These are phyloP conservation scores for Neophaeococcomyces aloes DNA, from an alignment of 2,329 filamentous ascomycete species.

Conservation along the genomic window DNA sequence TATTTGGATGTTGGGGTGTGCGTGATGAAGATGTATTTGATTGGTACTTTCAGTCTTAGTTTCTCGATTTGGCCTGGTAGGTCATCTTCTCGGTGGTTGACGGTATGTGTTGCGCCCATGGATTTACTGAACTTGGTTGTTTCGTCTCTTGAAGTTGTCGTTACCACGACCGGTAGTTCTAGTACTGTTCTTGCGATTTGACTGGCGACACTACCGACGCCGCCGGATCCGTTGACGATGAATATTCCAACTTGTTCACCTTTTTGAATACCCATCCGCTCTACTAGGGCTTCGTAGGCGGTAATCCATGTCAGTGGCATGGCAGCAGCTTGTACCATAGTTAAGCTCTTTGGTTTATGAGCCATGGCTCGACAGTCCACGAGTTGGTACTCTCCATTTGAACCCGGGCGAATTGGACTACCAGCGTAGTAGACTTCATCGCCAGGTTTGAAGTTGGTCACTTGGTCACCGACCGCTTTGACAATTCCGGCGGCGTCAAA, in stretches of 20 bases:
- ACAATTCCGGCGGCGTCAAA: conserved; percentile 26
- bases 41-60: neutral
- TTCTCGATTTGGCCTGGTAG: neutral
- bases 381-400: conserved; percentile 34
- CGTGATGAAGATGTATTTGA: conserved; percentile 35
- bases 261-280: conserved; percentile 32
- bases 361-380: conserved; percentile 33
- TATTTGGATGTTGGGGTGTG: conserved; percentile 33
- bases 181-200: conserved; percentile 35
- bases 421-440: conserved; percentile 30
- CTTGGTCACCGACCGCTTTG: conserved; percentile 11
- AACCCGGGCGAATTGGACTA: conserved; percentile 32
- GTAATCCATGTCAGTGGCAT: conserved; percentile 37
- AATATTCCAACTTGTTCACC: conserved; percentile 31
- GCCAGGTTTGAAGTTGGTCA: conserved; percentile 29
- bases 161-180: conserved; percentile 34
- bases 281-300: conserved; percentile 35
- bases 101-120: conserved; percentile 9
- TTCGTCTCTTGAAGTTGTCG: conserved; percentile 34
- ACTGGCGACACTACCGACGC: conserved; percentile 35
- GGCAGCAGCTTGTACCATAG: conserved; percentile 33
- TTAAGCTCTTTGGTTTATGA: conserved; percentile 31
- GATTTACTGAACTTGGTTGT: conserved; percentile 18
- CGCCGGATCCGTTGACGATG: conserved; percentile 39
- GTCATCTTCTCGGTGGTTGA: conserved; percentile 6